A percentile compares a stretch with the other conserved stretches of the same genome.
Evolutionary conservation across 139 green algal species (phyloP).

Genomic region (Coccomyxa sp.): DNA sequence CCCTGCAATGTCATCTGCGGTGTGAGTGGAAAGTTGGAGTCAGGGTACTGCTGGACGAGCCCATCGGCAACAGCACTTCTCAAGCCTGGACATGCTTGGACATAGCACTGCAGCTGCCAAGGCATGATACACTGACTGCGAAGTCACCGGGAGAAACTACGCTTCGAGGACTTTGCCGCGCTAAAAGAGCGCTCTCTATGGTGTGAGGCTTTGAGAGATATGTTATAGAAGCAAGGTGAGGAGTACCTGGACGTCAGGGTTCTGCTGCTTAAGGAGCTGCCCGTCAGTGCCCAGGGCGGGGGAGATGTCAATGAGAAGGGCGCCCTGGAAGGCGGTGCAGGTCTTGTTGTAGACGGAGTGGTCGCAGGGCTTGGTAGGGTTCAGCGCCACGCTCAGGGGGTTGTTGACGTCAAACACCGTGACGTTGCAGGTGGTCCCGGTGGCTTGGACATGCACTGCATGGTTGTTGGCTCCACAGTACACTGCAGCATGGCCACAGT

Average conservation of each 20-base stretch:
- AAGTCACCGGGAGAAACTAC: no score
- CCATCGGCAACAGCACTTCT: no score
- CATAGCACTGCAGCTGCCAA: no score
- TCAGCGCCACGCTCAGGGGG: background rate
- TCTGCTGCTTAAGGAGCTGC: background rate
- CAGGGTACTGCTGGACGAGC: no score
- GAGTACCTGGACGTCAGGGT: background rate
- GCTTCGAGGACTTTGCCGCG: no score
- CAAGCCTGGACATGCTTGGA: no score
- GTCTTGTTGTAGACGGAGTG: background rate
- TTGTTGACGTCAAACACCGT: background rate
- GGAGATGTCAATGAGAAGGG: background rate
- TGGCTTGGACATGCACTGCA: background rate
- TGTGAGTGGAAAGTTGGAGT: no score
- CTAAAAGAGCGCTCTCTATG: no score
- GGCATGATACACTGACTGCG: no score
- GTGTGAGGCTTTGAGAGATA: no score
- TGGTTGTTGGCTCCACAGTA: background rate
- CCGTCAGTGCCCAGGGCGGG: background rate
- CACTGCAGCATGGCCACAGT: background rate
- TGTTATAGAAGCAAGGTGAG: no score
- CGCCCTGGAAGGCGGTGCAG: background rate
- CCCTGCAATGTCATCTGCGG: no score
- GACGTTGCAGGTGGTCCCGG: background rate
- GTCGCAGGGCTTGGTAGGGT: background rate